A percentile compares a stretch with the other conserved stretches of the same genome.
phyloP scores from a whole-genome alignment of 2,329 filamentous ascomycete species.

The Arthroderma uncinatum region DNA sequence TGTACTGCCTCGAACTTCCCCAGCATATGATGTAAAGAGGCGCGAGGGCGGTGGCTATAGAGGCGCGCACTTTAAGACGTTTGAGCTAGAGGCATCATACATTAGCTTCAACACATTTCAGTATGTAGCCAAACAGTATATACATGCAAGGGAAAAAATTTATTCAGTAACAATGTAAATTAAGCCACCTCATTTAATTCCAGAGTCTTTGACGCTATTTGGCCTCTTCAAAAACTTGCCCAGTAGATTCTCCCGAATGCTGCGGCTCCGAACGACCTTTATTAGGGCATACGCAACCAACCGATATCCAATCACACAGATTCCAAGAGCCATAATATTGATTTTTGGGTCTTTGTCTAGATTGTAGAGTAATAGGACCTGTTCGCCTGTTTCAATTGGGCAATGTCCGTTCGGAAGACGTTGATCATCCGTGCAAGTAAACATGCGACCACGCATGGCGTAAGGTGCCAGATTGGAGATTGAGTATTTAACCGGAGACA shows the following conservation, averaged over 20 bases:
- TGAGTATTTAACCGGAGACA: conserved; percentile 59
- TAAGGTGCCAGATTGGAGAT: conserved; percentile 57
- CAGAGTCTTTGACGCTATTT: background rate
- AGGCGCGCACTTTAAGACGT: too few species aligned
- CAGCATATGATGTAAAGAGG: too few species aligned
- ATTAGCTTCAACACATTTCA: too few species aligned
- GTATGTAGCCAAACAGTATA: too few species aligned
- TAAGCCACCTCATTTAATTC: background rate
- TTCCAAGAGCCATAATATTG: conserved; percentile 53
- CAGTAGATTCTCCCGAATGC: conserved; percentile 10
- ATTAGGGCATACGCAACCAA: conserved; percentile 38
- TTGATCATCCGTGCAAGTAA: conserved; percentile 54
- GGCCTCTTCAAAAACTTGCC: background rate
- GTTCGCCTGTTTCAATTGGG: conserved; percentile 52
- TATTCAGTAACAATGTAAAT: background rate
- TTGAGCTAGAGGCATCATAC: too few species aligned
- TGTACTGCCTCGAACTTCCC: too few species aligned
- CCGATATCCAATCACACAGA: conserved; percentile 55
- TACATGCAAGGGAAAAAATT: too few species aligned
- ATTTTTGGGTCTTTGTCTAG: conserved; percentile 50
- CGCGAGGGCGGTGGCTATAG: too few species aligned
- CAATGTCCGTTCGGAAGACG: conserved; percentile 50
- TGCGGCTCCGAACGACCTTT: conserved; percentile 17
- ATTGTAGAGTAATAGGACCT: conserved; percentile 57
- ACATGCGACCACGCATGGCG: conserved; percentile 48